A percentile compares a stretch with the other conserved stretches of the same genome.
Conservation (phyloP, 2,329 filamentous ascomycete species). For the Lecanicillium sp. region DNA sequence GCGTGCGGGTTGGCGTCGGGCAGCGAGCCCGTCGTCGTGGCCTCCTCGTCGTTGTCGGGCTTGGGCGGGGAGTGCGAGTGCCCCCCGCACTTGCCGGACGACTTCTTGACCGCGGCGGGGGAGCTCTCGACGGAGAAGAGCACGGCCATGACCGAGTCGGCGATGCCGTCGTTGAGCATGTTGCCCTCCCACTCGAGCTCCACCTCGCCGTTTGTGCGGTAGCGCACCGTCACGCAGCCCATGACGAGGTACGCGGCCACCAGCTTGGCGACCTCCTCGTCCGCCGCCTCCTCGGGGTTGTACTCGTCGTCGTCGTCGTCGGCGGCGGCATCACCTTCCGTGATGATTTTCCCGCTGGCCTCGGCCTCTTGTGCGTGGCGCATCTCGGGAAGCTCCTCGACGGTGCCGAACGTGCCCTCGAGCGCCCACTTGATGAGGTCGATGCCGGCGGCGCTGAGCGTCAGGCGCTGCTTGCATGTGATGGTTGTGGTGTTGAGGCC, state of each 20-base stretch:
- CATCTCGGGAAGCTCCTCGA: conserved; percentile 62
- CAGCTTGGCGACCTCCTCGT: conserved; percentile 56
- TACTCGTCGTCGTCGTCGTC: conserved; percentile 29
- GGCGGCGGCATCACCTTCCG: conserved; percentile 33
- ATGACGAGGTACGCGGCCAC: conserved; percentile 66
- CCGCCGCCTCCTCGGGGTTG: conserved; percentile 46
- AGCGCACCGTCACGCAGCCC: conserved; percentile 82
- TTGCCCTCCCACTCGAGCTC: conserved; percentile 98
- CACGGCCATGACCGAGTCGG: conserved; percentile 93
- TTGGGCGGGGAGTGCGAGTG: conserved; percentile 39
- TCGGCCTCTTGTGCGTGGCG: conserved; percentile 30
- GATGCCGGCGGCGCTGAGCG: conserved; percentile 78
- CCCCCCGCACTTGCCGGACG: conserved; percentile 26
- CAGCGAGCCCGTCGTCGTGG: conserved; percentile 17
- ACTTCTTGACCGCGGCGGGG: conserved; percentile 84
- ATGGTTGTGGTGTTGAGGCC: conserved; percentile 96
- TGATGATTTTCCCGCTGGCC: conserved; percentile 27
- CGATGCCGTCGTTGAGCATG: conserved; percentile 93
- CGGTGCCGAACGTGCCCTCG: conserved; percentile 85
- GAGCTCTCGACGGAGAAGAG: conserved; percentile 89
- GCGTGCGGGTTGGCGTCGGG: conserved; percentile 57
- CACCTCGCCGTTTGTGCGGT: conserved; percentile 69
- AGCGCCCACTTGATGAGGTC: conserved; percentile 92
- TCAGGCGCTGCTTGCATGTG: conserved; percentile 84
- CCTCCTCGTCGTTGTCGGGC: too few relatives aligned